Evolutionary conservation across 176 grass and related monocot genomes (phyloP), one percentile per base, ranked within the genome.

Genomic region (Musa troglodytarum): DNA sequence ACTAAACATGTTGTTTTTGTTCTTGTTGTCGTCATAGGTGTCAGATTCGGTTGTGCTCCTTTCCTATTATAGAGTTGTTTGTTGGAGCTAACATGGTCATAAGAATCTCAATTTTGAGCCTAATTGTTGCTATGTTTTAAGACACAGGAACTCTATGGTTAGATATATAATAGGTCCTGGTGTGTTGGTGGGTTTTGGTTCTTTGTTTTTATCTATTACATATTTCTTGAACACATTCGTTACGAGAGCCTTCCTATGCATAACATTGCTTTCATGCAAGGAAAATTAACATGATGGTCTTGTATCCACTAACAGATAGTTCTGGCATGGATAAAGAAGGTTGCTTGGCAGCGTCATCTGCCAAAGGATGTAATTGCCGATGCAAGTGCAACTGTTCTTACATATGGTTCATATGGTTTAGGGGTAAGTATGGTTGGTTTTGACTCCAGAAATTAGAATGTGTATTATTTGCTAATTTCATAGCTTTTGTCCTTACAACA

Each of bases 391-490:
- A 84, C 86, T 15, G 77, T 92, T 82, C 73, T 89, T 79, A 86
- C 86, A 69, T 92, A 78, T 66, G 90, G 90, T 77, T 92, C 90
- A 67, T 92, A 92, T 86, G 90, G 73, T 55, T 81, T 92, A 63
- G 90, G 90, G 79, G 90, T 92, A 86, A 89, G 79, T 62, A 22
- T 52, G 24, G 59, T 77, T 52, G 2, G 23, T 77, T 2, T 52
- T 77, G 26, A 77, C 15, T 63, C 16, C 6, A 52, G 49, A 70
- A 3, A 3, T 19, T 21, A 16, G 17, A 49, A 43, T 43, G 34
- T 43, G 34, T 43, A 43, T 43, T 5, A 43, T 43, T 43, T 43
- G 34, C 34, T 43, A 43, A 43, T 43, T 6, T 43, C 34, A 43
- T 13, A 17, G 57, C 57, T 16, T 61, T 6, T 19, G 15, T 62